Base-by-base conservation (phyloP, 106 monocot genomes). In the Alisma plantagoaquatica region DNA sequence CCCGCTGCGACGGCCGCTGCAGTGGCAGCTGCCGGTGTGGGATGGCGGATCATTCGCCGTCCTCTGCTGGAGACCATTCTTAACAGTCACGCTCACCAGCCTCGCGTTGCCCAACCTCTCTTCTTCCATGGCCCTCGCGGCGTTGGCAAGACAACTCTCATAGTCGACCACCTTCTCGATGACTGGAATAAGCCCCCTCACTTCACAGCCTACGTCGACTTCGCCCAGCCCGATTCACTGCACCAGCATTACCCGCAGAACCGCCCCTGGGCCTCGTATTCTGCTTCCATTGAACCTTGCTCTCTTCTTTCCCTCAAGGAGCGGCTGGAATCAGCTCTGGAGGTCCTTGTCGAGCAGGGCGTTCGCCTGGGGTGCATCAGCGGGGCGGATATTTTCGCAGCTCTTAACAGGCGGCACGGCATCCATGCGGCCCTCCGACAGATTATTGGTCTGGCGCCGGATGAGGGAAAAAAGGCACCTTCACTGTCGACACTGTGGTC, bases 101-200 rank as follows among this genome's bases (percentile, higher is more conserved):
- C 61, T 65, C 89, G 88, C 54, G 84, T 89, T 50, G 80, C 81
- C 1, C 87, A 89, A 42, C 89, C 84, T 44, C 81, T 96, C 70
- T 64, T 96, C 70, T 63, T 96, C 75, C 94, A 96, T 50, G 89
- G 94, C 32, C 94, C 94, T 54, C 94, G 89, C 41, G 94, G 94
- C 70, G 62, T 70, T 60, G 94, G 94, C 60, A 96, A 96, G 61
- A 66, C 94, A 42, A 64, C 83, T 50, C 83, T 87, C 62, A 47
- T 88, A 54, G 61, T 54, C 70, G 83, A 77, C 59, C 84, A 77
- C 27, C 46, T 41, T 20, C 23, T 23, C 22, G 74, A 80, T 1
- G 69, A 66, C 6, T 89, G 88, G 88, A 75, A 69, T 68, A 63
- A 53, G 5, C 57, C 68, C 12, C 88, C 88, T 44, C 88, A 89